Evolutionary conservation across 1,139 yeast genomes (phyloP), one percentile per base, ranked within the genome.

Genomic region (Insectozyma bohioensis): DNA sequence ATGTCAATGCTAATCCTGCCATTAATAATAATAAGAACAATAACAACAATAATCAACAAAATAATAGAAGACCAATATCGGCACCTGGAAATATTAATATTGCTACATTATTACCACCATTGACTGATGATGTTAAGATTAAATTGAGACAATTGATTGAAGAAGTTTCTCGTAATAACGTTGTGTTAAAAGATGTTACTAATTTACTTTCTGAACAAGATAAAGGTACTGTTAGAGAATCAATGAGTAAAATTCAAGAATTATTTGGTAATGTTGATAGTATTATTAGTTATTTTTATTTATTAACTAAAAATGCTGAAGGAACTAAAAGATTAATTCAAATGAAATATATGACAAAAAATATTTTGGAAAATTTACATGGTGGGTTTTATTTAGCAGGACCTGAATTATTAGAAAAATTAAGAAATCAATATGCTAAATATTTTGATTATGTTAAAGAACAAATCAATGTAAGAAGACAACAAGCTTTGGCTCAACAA

Each of bases 261-360:
- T 73, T 81, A 43, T 80, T 78, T 54, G 68, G 79, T 28, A 73
- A 80, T 45, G 84, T 84, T 14, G 95, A 86, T 51, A 80, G 80
- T 41, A 69, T 86, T 31, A 78, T 85, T 31, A 87, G 94, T 27
- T 80, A 85, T 51, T 85, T 85, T 48, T 86, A 75, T 51, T 74
- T 82, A 39, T 67, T 86, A 36, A 82, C 94, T 1, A 76, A 81
- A 47, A 85, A 83, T 52, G 73, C 71, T 28, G 86, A 79, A 36
- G 90, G 86, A 5, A 83, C 95, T 1, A 78, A 78, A 48, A 74
- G 85, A 42, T 72, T 87, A 42, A 69, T 87, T 40, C 92, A 85
- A 53, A 78, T 85, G 71, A 81, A 86, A 56, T 72, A 78, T 41
- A 82, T 86, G 83, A 78, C 86, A 27, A 81, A 79, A 48, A 83